Evolutionary conservation across 2,329 filamentous ascomycete genomes (phyloP).

Genomic region (Dothistroma pini): DNA sequence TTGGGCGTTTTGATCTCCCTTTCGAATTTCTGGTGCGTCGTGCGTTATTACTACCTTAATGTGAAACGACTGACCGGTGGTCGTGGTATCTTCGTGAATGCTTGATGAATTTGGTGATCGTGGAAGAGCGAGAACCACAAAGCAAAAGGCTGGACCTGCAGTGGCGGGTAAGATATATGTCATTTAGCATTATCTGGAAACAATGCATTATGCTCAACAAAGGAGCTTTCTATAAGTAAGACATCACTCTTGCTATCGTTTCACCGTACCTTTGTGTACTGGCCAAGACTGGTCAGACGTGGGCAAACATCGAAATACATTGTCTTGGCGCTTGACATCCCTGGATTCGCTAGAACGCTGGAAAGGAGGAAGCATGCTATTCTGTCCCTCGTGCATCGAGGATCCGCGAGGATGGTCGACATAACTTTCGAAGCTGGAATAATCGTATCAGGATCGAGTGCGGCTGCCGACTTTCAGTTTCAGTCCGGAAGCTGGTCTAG

Average conservation of each 20-base stretch:
- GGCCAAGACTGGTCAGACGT: conserved; percentile 6
- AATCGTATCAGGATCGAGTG: conserved; percentile 6
- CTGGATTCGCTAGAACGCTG: conserved; percentile 12
- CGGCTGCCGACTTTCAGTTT: conserved; percentile 5
- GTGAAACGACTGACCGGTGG: conserved; percentile 3
- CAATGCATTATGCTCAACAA: conserved; percentile 18
- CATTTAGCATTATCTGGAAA: conserved; percentile 11
- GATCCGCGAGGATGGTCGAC: neutral
- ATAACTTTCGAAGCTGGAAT: neutral
- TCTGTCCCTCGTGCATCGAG: too few relatives aligned
- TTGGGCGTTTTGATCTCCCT: neutral
- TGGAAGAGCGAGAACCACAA: neutral
- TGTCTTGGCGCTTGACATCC: neutral
- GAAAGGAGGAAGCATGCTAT: neutral
- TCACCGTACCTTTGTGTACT: conserved; percentile 3
- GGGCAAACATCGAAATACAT: neutral
- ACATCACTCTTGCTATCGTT: conserved; percentile 3
- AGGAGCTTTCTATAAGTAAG: conserved; percentile 13
- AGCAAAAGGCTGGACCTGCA: neutral
- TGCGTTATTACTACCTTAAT: neutral
- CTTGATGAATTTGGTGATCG: neutral
- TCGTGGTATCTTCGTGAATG: neutral
- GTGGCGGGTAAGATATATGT: conserved; percentile 8
- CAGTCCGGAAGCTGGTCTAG: conserved; percentile 21
- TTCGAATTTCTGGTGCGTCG: neutral